Evolutionary conservation across 176 grass and related monocot genomes (phyloP).

Genomic region (Triticum dicoccoides): DNA sequence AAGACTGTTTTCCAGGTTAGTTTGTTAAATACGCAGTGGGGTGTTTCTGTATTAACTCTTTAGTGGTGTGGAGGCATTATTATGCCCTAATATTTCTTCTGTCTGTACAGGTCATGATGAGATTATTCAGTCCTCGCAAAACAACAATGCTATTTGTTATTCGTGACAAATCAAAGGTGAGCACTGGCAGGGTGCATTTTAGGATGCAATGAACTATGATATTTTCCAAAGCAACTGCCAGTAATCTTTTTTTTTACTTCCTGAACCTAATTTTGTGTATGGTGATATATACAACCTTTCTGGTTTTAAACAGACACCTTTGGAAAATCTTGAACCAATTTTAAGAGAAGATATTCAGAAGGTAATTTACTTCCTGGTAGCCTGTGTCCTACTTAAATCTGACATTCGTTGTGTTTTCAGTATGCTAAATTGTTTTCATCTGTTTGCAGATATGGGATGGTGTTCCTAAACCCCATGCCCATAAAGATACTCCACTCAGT

Average conservation of each 20-base stretch:
- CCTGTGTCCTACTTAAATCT: not conserved
- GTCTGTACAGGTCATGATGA: constrained; percentile 89
- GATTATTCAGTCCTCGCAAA: constrained; percentile 95
- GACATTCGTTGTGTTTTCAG: not conserved
- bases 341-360: constrained; percentile 98
- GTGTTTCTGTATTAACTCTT: not conserved
- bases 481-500: constrained; percentile 88
- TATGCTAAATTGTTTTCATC: constrained; percentile 26
- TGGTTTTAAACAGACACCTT: constrained; percentile 67
- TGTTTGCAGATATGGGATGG: constrained; percentile 89
- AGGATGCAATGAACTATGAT: not conserved
- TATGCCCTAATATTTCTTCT: constrained; percentile 12
- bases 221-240: not conserved
- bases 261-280: constrained; percentile 9
- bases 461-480: constrained; percentile 90
- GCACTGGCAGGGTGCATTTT: constrained; percentile 1
- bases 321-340: constrained; percentile 94
- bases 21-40: constrained; percentile 17
- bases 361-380: constrained; percentile 40
- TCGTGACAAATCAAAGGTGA: constrained; percentile 94
- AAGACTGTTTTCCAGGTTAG: constrained; percentile 97
- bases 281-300: constrained; percentile 20
- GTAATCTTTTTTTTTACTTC: not conserved
- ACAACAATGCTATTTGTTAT: constrained; percentile 96
- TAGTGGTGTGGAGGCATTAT: not conserved